phyloP scores from a whole-genome alignment of 345 rosid genomes.

The Alliaria petiolata region DNA sequence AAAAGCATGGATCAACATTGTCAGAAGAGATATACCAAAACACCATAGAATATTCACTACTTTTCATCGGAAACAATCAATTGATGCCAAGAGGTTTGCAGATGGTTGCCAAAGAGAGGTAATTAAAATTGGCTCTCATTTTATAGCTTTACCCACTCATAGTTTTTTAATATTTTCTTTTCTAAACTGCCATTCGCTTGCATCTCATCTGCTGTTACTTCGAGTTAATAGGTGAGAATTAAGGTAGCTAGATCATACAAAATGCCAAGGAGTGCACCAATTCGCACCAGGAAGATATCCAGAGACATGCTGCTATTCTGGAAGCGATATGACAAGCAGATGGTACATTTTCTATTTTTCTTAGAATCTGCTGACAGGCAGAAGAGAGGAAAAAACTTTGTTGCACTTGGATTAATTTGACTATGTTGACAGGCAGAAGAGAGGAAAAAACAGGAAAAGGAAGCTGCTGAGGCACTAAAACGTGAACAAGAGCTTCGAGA shows the following conservation, averaged over 20 bases:
- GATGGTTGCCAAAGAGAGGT: constrained; percentile 98
- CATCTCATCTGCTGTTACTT: constrained; percentile 25
- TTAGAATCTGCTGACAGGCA: constrained; percentile 54
- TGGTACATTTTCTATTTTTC: constrained; percentile 51
- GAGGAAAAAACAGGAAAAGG: constrained; percentile 93
- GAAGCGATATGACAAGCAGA: constrained; percentile 97
- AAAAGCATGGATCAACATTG: constrained; percentile 84
- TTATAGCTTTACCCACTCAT: background rate
- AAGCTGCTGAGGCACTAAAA: constrained; percentile 95
- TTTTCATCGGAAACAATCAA: constrained; percentile 79
- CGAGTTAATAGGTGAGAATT: constrained; percentile 63
- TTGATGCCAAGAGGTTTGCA: constrained; percentile 91
- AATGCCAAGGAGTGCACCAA: constrained; percentile 80
- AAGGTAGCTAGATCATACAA: constrained; percentile 89
- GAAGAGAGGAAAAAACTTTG: constrained; percentile 78
- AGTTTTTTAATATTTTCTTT: background rate
- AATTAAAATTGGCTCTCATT: background rate
- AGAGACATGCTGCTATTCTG: constrained; percentile 95
- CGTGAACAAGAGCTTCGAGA: constrained; percentile 98
- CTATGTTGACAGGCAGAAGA: constrained; percentile 78
- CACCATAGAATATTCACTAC: constrained; percentile 63
- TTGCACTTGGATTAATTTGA: constrained; percentile 23
- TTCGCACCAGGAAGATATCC: constrained; percentile 96
- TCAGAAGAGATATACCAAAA: constrained; percentile 83
- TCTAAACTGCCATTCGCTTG: background rate